Percentiles rank a stretch among this genome's conserved stretches.
These are phyloP conservation scores for Schoenoplectus triqueter DNA, from an alignment of 202 grass and related monocot genomes.

Conservation along the genomic window DNA sequence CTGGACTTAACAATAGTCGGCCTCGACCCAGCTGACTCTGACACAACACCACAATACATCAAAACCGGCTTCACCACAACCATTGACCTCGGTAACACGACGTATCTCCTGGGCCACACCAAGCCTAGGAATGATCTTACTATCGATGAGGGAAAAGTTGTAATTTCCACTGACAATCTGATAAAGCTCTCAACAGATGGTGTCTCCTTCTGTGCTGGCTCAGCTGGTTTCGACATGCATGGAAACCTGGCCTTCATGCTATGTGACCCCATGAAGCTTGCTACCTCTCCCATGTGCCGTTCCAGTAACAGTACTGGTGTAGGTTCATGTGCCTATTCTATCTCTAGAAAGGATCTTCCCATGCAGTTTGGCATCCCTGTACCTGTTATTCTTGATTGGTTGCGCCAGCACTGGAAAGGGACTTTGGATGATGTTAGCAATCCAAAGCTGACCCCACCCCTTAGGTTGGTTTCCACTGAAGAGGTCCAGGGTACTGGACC, in stretches of 20 bases:
- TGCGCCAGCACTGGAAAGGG: conserved; percentile 85
- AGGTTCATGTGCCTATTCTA: conserved; percentile 52
- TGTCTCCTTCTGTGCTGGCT: conserved; percentile 68
- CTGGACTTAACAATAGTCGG: conserved; percentile 86
- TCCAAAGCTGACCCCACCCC: conserved; percentile 53
- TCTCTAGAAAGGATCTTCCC: conserved; percentile 67
- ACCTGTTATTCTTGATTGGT: conserved; percentile 73
- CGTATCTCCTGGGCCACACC: conserved; percentile 69
- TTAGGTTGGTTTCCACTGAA: conserved; percentile 54
- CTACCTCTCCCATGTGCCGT: conserved; percentile 63
- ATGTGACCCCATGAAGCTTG: conserved; percentile 93
- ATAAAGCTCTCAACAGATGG: conserved; percentile 86
- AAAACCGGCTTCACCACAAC: conserved; percentile 81
- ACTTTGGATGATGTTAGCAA: conserved; percentile 85
- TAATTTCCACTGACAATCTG: conserved; percentile 88
- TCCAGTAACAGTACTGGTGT: conserved; percentile 57
- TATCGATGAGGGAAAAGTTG: conserved; percentile 80
- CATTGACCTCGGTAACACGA: conserved; percentile 73
- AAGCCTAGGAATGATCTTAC: conserved; percentile 53
- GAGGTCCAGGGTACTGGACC: conserved; percentile 49
- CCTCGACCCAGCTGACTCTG: conserved; percentile 61
- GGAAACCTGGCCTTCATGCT: conserved; percentile 90
- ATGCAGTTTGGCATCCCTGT: conserved; percentile 83
- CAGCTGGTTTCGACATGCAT: conserved; percentile 84
- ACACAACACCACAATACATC: conserved; percentile 64